Base-by-base conservation (phyloP, 2,329 filamentous ascomycete genomes). In the Neopestalotiopsis clavispora region DNA sequence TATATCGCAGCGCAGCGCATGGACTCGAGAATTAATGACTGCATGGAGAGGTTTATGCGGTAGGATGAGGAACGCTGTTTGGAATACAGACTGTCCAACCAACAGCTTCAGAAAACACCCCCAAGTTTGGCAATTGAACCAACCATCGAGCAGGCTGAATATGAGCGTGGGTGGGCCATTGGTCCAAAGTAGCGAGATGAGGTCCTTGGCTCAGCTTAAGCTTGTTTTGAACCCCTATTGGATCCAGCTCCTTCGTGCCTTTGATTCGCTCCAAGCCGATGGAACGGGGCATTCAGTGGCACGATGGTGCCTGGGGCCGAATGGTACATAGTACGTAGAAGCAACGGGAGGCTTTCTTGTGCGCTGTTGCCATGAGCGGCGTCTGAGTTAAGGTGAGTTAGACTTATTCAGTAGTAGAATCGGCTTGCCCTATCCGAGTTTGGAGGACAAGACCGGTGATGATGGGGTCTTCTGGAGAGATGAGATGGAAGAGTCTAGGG, bases 181-280 rank as follows among this genome's bases (percentile, higher is more conserved):
- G 49, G 12, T 13, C 34, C 9, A 57, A 28, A 45, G 12, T 57
- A 49, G 30, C 63, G 63, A 65, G 40, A 65, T 65, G 63, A 65
- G 34, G 2, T 56, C 23, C 63, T 65, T 57, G 49, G 49, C 13
- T 56, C 30, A 20, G 23, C 63, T 65, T 57, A 56, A 65, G 63
- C 63, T 65, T 65, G 63, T 65, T 65, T 65, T 20, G 49, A 57
- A 57, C 63, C 63, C 63, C 63, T 65, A 65, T 65, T 65, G 40
- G 45, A 32, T 38, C 34, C 63, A 49, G 23, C 63, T 52, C 34
- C 23, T 34, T 20, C 28, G 63, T 9, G 45, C 20, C 12, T n/a
- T 34, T 65, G 45, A 65, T 65, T 65, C 17, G 63, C 45, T 32
- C 32, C 23, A 45, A 34, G 23, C 40, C 45, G 45, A 52, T 45